Conservation (phyloP, 495 filamentous ascomycete genomes). For the Tirmania nivea region DNA sequence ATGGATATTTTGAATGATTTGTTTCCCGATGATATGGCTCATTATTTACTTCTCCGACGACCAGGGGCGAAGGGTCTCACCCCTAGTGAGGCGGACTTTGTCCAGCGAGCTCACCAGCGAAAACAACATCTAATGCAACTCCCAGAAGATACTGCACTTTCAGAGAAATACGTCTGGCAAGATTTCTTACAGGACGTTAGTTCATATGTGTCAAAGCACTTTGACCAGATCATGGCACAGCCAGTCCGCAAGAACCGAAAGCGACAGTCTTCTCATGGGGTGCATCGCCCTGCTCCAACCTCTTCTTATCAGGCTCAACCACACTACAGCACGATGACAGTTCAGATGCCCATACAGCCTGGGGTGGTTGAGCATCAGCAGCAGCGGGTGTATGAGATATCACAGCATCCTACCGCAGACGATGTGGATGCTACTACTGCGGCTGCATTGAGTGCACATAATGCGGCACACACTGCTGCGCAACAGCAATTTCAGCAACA, state of each 20-base stretch:
- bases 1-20: conserved; percentile 49
- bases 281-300: not conserved
- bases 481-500: conserved; percentile 14
- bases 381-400: conserved; percentile 8
- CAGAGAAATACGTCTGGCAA: conserved; percentile 58
- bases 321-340: conserved; percentile 11
- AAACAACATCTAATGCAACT: conserved; percentile 45
- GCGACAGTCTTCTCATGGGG: not conserved
- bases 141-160: conserved; percentile 39
- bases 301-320: not conserved
- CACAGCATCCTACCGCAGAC: not conserved
- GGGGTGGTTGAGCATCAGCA: conserved; percentile 10
- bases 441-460: conserved; percentile 20
- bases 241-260: conserved; percentile 22
- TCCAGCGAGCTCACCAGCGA: conserved; percentile 38
- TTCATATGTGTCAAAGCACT: conserved; percentile 52
- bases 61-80: conserved; percentile 41
- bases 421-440: conserved; percentile 17
- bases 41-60: conserved; percentile 39
- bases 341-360: conserved; percentile 15
- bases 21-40: conserved; percentile 50
- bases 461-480: conserved; percentile 27
- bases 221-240: conserved; percentile 37
- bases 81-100: conserved; percentile 52
- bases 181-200: conserved; percentile 57